These are phyloP conservation scores for Apiotrichum mycotoxinovorans DNA, from an alignment of 1,284 basidiomycete species.

Conservation along the genomic window DNA sequence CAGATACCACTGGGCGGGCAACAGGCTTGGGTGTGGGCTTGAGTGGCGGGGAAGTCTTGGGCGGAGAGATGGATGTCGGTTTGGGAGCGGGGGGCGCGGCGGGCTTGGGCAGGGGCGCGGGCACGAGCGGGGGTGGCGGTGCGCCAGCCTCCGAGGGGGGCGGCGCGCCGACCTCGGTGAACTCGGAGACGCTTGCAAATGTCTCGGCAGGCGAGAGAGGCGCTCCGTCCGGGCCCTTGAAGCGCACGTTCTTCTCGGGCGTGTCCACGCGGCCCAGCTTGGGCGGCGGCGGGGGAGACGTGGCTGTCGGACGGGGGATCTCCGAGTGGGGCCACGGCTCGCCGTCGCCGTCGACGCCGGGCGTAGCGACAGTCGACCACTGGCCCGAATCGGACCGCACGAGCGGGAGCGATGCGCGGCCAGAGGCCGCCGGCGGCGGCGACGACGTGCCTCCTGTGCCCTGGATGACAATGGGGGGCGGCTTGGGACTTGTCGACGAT, in stretches of 20 bases:
- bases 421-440: slow-evolving; percentile 13
- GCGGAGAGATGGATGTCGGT: background rate
- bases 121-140: slow-evolving; percentile 7
- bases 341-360: slow-evolving; percentile 38
- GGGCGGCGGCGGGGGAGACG: background rate
- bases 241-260: slow-evolving; percentile 43
- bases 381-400: slow-evolving; percentile 25
- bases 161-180: slow-evolving; percentile 39
- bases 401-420: background rate
- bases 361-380: slow-evolving; percentile 48
- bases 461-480: background rate
- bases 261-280: background rate
- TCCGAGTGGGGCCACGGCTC: slow-evolving; percentile 4
- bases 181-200: slow-evolving; percentile 33
- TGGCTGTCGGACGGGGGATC: background rate
- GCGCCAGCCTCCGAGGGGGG: slow-evolving; percentile 32
- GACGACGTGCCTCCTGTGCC: slow-evolving; percentile 3
- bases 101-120: slow-evolving; percentile 19
- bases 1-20: no score
- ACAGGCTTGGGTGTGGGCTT: background rate
- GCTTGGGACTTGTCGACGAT: slow-evolving; percentile 1
- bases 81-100: slow-evolving; percentile 6
- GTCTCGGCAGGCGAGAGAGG: slow-evolving; percentile 42
- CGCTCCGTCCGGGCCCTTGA: slow-evolving; percentile 48
- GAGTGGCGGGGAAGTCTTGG: background rate